These are phyloP conservation scores for Penicillium desertorum DNA, from an alignment of 495 filamentous ascomycete species.

Conservation along the genomic window DNA sequence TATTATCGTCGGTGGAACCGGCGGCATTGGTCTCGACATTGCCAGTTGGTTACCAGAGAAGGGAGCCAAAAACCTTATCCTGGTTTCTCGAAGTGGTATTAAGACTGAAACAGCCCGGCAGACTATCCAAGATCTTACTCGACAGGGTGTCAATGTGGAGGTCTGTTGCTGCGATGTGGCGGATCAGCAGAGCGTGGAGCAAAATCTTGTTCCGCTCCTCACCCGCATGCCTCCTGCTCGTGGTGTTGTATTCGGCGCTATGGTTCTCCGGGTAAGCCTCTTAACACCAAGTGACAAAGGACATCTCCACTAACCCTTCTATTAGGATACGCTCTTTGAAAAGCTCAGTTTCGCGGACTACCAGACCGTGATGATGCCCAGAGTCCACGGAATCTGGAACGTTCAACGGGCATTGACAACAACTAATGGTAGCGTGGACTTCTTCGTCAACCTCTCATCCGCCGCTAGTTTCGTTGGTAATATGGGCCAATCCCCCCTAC, in stretches of 20 bases:
- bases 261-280: conserved; percentile 39
- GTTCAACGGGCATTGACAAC: conserved; percentile 51
- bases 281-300: neutral
- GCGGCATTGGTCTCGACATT: conserved; percentile 62
- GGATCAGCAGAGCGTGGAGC: conserved; percentile 19
- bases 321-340: conserved; percentile 43
- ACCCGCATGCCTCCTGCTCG: conserved; percentile 29
- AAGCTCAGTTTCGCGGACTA: conserved; percentile 49
- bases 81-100: conserved; percentile 41
- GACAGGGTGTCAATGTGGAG: conserved; percentile 30
- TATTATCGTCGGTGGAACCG: conserved; percentile 51
- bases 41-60: conserved; percentile 58
- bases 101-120: conserved; percentile 23
- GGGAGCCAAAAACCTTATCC: conserved; percentile 57
- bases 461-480: conserved; percentile 43
- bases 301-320: conserved; percentile 2
- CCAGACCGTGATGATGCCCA: conserved; percentile 40
- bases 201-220: conserved; percentile 17
- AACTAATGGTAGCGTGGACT: conserved; percentile 39
- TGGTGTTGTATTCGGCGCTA: conserved; percentile 43
- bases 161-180: conserved; percentile 32
- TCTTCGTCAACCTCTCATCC: conserved; percentile 52
- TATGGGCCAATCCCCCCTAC: conserved; percentile 46
- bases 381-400: conserved; percentile 53
- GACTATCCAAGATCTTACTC: conserved; percentile 40